Conservation (phyloP, 2,329 filamentous ascomycete genomes). For the Aaosphaeria pasadenensis region DNA sequence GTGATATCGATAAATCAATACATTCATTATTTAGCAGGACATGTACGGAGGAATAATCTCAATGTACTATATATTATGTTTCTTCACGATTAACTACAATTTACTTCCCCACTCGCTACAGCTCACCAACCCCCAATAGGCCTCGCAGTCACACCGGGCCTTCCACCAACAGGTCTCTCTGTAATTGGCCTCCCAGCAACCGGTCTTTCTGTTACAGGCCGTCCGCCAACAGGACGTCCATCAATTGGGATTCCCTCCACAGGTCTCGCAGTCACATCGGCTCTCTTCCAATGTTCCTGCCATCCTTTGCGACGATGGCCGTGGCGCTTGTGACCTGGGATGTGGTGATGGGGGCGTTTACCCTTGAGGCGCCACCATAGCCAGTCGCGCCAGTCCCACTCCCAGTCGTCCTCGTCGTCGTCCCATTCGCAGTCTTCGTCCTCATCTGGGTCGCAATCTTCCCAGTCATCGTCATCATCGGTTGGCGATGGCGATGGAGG, state of each 20-base stretch:
- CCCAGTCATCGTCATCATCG: not conserved
- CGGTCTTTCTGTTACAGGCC: not conserved
- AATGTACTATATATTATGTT: too few relatives aligned
- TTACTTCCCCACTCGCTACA: too few relatives aligned
- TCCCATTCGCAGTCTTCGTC: constrained; percentile 4
- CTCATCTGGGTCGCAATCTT: constrained; percentile 2
- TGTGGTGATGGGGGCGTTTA: not conserved
- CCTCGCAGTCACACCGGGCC: not conserved
- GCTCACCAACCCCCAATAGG: too few relatives aligned
- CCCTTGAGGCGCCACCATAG: not conserved
- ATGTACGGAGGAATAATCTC: too few relatives aligned
- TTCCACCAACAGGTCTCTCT: not conserved
- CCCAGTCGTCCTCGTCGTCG: constrained; percentile 1
- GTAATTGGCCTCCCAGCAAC: not conserved
- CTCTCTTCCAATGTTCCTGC: not conserved
- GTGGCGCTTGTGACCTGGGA: not conserved
- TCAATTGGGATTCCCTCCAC: constrained; percentile 3
- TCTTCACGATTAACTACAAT: too few relatives aligned
- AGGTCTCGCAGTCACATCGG: constrained; percentile 3
- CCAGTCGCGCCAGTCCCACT: constrained; percentile 2
- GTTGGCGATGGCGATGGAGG: constrained; percentile 5
- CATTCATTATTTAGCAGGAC: too few relatives aligned
- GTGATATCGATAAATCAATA: too few relatives aligned
- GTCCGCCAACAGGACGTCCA: not conserved
- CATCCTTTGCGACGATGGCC: not conserved